These are phyloP conservation scores for Carex parvula DNA, from an alignment of 176 grass and related monocot genomes.

Conservation along the genomic window DNA sequence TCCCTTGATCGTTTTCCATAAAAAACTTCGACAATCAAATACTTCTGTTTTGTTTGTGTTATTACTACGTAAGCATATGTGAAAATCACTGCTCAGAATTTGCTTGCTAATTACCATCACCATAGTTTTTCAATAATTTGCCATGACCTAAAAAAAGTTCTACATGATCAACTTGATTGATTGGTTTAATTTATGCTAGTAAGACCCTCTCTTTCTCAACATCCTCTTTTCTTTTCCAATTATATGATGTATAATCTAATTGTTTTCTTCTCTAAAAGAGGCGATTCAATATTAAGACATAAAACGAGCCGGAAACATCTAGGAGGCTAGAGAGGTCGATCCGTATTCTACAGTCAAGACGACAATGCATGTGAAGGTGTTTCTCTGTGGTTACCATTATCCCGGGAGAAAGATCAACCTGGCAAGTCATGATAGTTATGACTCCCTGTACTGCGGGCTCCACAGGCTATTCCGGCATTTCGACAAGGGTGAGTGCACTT, in stretches of 20 bases:
- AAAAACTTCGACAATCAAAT: too few species aligned
- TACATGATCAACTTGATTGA: neutral
- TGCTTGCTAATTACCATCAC: neutral
- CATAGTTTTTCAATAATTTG: too few species aligned
- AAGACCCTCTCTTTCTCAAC: neutral
- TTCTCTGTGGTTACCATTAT: slow-evolving; percentile 4
- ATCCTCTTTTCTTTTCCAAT: neutral
- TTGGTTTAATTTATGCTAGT: neutral
- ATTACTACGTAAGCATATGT: neutral
- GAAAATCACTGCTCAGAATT: neutral
- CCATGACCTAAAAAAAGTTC: neutral
- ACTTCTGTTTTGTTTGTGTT: neutral
- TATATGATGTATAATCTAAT: neutral
- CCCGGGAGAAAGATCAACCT: slow-evolving; percentile 21
- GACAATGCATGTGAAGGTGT: slow-evolving; percentile 19
- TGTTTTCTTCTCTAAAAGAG: neutral
- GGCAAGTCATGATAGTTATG: slow-evolving; percentile 14
- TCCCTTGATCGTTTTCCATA: neutral
- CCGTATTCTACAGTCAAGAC: neutral
- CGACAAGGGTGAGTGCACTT: slow-evolving; percentile 10
- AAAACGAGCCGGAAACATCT: neutral
- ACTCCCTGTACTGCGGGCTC: slow-evolving; percentile 19
- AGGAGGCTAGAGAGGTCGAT: neutral
- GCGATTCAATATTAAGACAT: neutral
- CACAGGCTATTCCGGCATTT: slow-evolving; percentile 29